Conservation (phyloP, 441 rosid genomes). For the Sinapis alba region DNA sequence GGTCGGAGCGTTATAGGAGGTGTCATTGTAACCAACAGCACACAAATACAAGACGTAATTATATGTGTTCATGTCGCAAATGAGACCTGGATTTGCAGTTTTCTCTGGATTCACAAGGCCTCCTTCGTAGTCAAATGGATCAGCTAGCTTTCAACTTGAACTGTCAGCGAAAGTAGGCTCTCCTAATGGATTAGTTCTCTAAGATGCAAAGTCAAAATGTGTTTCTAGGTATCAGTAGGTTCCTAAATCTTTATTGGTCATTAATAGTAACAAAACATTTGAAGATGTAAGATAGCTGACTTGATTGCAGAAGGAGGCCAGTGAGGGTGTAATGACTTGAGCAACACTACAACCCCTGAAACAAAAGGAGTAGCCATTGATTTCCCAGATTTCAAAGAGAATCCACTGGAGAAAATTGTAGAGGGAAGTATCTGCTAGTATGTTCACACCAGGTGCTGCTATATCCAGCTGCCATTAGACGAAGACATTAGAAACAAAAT, state of each 20-base stretch:
- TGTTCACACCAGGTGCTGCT: conserved; percentile 48
- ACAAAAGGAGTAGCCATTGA: not conserved
- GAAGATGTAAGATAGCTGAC: not conserved
- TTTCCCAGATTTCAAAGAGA: not conserved
- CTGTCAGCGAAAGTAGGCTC: not conserved
- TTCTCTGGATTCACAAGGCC: conserved; percentile 43
- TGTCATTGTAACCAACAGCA: not conserved
- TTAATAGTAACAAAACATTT: too few species aligned
- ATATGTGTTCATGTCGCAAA: conserved; percentile 41
- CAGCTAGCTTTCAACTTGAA: conserved; percentile 29
- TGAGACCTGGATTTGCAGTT: conserved; percentile 46
- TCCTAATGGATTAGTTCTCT: not conserved
- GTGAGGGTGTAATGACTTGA: not conserved
- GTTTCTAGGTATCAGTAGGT: too few species aligned
- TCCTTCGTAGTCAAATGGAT: conserved; percentile 49
- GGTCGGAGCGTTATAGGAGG: too few species aligned
- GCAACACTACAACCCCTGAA: not conserved
- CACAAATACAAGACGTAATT: not conserved
- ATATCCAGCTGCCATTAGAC: conserved; percentile 45
- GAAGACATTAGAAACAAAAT: not conserved
- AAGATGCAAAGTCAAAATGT: not conserved
- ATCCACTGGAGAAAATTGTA: not conserved
- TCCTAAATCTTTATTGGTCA: too few species aligned
- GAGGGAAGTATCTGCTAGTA: not conserved
- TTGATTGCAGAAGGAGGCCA: not conserved